These are phyloP conservation scores for Acacia melanoxylon DNA, from an alignment of 306 rosid genomes.

Conservation along the genomic window DNA sequence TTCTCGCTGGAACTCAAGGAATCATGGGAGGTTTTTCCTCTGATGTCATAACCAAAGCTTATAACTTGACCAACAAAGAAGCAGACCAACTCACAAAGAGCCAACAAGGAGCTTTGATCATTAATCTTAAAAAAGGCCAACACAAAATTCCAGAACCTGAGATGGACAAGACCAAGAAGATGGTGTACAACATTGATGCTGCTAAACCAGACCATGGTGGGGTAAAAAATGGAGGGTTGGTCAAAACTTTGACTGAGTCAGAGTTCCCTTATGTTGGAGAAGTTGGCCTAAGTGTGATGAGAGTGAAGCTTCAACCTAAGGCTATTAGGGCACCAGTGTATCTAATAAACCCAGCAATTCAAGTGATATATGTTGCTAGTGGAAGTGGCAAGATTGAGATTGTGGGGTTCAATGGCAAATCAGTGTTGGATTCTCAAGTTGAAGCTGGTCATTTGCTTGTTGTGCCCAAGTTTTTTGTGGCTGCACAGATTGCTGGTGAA, in stretches of 20 bases:
- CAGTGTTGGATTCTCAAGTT: slow-evolving; percentile 16
- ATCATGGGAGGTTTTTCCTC: slow-evolving; percentile 38
- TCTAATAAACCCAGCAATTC: background rate
- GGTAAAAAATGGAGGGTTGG: slow-evolving; percentile 8
- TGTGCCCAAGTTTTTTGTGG: slow-evolving; percentile 42
- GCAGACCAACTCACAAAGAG: slow-evolving; percentile 30
- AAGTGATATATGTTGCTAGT: slow-evolving; percentile 25
- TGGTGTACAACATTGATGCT: slow-evolving; percentile 38
- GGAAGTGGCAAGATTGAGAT: slow-evolving; percentile 38
- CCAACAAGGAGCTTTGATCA: slow-evolving; percentile 39
- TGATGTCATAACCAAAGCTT: slow-evolving; percentile 32
- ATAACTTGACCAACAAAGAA: slow-evolving; percentile 24
- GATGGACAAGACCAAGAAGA: background rate
- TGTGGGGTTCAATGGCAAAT: too few species aligned
- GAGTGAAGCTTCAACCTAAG: slow-evolving; percentile 25
- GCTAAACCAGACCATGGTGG: background rate
- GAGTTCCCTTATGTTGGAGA: slow-evolving; percentile 27
- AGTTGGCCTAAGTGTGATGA: slow-evolving; percentile 29
- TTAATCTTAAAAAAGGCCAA: slow-evolving; percentile 26
- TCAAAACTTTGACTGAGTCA: slow-evolving; percentile 28
- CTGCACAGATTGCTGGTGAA: slow-evolving; percentile 37
- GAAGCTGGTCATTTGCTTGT: slow-evolving; percentile 42
- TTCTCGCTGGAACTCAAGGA: slow-evolving; percentile 39
- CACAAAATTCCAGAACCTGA: slow-evolving; percentile 31
- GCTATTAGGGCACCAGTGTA: background rate